Percentiles rank a stretch among this genome's conserved stretches.
These are phyloP conservation scores for Triticum dicoccoides DNA, from an alignment of 176 grass and related monocot species.

Conservation along the genomic window DNA sequence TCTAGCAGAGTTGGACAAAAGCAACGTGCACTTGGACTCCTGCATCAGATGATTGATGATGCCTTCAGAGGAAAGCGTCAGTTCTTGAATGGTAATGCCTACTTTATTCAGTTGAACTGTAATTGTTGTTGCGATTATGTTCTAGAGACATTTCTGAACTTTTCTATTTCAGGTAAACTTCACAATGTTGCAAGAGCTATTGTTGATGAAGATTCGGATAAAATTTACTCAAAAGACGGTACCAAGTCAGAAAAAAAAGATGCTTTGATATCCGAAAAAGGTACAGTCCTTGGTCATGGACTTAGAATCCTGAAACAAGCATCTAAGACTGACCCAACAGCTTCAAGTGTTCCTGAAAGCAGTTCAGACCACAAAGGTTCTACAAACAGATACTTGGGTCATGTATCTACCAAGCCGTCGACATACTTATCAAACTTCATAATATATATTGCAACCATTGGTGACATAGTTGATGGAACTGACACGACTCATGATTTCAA, in stretches of 20 bases:
- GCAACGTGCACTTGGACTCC: slow-evolving; percentile 85
- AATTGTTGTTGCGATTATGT: slow-evolving; percentile 31
- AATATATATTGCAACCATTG: slow-evolving; percentile 93
- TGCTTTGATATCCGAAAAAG: slow-evolving; percentile 64
- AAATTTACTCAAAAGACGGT: slow-evolving; percentile 51
- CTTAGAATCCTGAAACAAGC: slow-evolving; percentile 65
- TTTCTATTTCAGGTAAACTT: slow-evolving; percentile 74
- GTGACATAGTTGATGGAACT: slow-evolving; percentile 96
- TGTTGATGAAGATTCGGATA: slow-evolving; percentile 78
- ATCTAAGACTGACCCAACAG: slow-evolving; percentile 34
- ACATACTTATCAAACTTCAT: slow-evolving; percentile 95
- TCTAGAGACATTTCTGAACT: slow-evolving; percentile 18
- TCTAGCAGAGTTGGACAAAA: slow-evolving; percentile 85
- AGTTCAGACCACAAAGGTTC: slow-evolving; percentile 65
- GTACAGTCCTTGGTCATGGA: slow-evolving; percentile 73
- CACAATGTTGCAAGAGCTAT: slow-evolving; percentile 98
- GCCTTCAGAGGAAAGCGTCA: slow-evolving; percentile 92
- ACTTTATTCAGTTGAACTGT: slow-evolving; percentile 32
- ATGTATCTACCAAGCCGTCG: slow-evolving; percentile 73
- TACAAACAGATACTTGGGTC: slow-evolving; percentile 62
- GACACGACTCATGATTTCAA: slow-evolving; percentile 99
- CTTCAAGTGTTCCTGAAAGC: slow-evolving; percentile 46
- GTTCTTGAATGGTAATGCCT: slow-evolving; percentile 80
- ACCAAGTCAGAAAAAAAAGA: slow-evolving; percentile 52
- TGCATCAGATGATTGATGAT: slow-evolving; percentile 97